Percentiles rank a stretch among this genome's conserved stretches.
These are phyloP conservation scores for Vachellia collinsii DNA, from an alignment of 306 rosid genomes.

Conservation along the genomic window DNA sequence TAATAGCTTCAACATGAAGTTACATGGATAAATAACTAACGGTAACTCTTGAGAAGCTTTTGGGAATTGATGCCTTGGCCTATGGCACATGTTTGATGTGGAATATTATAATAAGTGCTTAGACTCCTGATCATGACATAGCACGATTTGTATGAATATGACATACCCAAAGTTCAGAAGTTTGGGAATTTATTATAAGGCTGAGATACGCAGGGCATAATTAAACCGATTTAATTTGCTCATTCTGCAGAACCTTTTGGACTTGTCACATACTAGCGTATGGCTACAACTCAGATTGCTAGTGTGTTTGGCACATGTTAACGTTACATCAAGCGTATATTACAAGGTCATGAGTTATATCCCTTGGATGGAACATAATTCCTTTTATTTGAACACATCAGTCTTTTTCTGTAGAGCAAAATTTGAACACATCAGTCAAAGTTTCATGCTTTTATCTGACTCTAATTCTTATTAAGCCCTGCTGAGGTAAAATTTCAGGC, in stretches of 20 bases:
- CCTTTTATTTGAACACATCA: neutral
- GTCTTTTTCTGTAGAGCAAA: neutral
- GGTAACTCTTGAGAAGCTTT: slow-evolving; percentile 39
- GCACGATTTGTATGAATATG: slow-evolving; percentile 39
- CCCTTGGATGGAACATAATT: no score
- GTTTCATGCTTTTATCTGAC: neutral
- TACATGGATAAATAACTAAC: slow-evolving; percentile 35
- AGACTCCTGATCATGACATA: slow-evolving; percentile 33
- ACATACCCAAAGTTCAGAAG: slow-evolving; percentile 29
- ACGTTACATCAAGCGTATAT: neutral
- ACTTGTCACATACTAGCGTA: slow-evolving; percentile 25
- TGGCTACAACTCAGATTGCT: slow-evolving; percentile 23
- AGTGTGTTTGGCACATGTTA: slow-evolving; percentile 10
- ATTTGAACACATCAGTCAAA: neutral
- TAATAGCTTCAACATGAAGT: slow-evolving; percentile 65
- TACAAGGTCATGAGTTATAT: neutral
- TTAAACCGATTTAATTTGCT: slow-evolving; percentile 25
- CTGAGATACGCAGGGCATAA: slow-evolving; percentile 21
- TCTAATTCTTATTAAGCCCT: no score
- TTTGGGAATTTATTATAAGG: slow-evolving; percentile 30
- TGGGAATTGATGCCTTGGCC: slow-evolving; percentile 49
- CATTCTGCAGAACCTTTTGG: slow-evolving; percentile 33
- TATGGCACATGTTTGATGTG: slow-evolving; percentile 45
- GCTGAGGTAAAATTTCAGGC: neutral
- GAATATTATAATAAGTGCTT: slow-evolving; percentile 35